These are phyloP conservation scores for Angomonas deanei DNA, from an alignment of 208 protist genomes.

Conservation along the genomic window DNA sequence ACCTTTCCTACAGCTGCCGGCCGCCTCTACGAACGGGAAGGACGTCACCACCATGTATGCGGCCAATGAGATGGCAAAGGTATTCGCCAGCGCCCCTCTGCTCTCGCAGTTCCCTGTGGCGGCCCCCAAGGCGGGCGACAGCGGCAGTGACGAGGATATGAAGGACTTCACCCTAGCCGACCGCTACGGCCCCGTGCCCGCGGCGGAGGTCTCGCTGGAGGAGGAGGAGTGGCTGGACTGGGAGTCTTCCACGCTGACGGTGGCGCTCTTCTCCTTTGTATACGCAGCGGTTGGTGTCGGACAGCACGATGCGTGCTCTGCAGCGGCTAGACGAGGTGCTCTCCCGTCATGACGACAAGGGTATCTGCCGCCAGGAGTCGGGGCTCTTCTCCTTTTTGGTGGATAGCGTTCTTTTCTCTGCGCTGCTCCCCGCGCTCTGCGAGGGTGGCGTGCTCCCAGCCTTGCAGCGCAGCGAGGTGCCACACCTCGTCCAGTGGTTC, in stretches of 20 bases:
- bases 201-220: slow-evolving; percentile 23
- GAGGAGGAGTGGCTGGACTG: slow-evolving; percentile 82
- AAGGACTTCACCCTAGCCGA: background rate
- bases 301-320: slow-evolving; percentile 38
- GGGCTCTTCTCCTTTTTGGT: slow-evolving; percentile 53
- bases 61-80: slow-evolving; percentile 67
- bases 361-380: slow-evolving; percentile 2
- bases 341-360: slow-evolving; percentile 23
- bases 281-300: slow-evolving; percentile 52
- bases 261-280: slow-evolving; percentile 65
- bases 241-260: slow-evolving; percentile 64
- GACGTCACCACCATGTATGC: slow-evolving; percentile 38
- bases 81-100: slow-evolving; percentile 14
- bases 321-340: slow-evolving; percentile 52
- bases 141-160: background rate
- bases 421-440: slow-evolving; percentile 78
- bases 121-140: background rate
- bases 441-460: slow-evolving; percentile 61
- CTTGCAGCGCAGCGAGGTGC: slow-evolving; percentile 33
- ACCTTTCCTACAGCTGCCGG: slow-evolving; percentile 51
- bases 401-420: slow-evolving; percentile 59
- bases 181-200: background rate
- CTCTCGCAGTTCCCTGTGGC: background rate
- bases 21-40: slow-evolving; percentile 2
- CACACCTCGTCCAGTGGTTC: slow-evolving; percentile 73